Evolutionary conservation across 208 protist species (phyloP), one percentile per base, ranked within the genome.

Genomic region (Acanthamoeba polyphaga): DNA sequence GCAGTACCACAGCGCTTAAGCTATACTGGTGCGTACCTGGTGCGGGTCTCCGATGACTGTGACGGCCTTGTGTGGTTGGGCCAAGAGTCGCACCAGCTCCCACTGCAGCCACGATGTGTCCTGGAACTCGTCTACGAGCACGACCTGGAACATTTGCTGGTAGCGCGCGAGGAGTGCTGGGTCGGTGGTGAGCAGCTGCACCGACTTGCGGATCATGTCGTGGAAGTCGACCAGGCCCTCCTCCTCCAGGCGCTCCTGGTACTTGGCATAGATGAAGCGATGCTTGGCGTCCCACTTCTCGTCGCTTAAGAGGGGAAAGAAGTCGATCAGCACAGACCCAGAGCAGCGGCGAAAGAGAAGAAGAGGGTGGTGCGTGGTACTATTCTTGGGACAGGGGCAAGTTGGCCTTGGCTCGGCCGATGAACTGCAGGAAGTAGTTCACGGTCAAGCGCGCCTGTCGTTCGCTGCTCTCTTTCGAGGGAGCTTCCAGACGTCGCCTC

Each of bases 61-160:
- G 24, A 82, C 15, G 0, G 32, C 38, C 10, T n/a, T 19, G 13
- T 24, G 32, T 5, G 38, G 19, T n/a, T 43, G 24, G 32, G 74
- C 60, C 53, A 95, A 51, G 64, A 93, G 88, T 27, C 51, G 49
- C 15, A 95, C 53, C 22, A 95, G 88, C 46, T 68, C 13, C 74
- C 82, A 93, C 32, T 95, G 88, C 24, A 62, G 66, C 5, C 34
- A 38, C 38, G 94, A 95, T 7, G 85, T 93, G 62, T 95, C 94
- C 51, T 82, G 74, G 46, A 82, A 82, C 46, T 82, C 74, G 34
- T 82, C 74, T 8, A 82, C 74, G 12, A 82, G 74, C 74, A 82
- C 74, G 15, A 82, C 74, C 62, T 68, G 62, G 24, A 68, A 68
- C 62, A 68, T 29, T 29, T 68, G 62, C 24, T 29, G 62, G 24